Base-by-base conservation (phyloP, 2,329 filamentous ascomycete genomes). In the Neoscytalidium dimidiatum region DNA sequence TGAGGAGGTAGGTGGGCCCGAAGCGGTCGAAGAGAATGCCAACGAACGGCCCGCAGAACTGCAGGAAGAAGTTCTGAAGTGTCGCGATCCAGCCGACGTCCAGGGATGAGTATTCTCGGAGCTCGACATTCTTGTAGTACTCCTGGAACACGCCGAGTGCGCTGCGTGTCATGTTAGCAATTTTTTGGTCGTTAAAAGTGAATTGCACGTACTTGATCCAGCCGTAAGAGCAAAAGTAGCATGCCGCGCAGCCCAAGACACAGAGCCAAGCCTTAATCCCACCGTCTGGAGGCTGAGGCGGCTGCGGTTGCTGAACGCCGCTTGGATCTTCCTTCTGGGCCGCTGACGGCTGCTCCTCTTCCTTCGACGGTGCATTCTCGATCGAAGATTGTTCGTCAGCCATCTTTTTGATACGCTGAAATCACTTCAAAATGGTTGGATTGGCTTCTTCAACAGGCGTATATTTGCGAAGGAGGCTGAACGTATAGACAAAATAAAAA, bases 21-120 rank as follows among this genome's bases (percentile, higher is more conserved):
- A 86, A 85, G 64, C 80, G 84, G 70, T 92, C 90, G 68, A 84
- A 90, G 0, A 89, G 53, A 41, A 84, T 85, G 1, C 89, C 89
- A 21, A 88, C 82, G 8, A 91, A 69, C 0, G 87, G 86, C 0
- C 88, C 80, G 70, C 77, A 73, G 19, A 71, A 77, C 70, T 84
- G 83, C 79, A 89, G 81, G 68, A 82, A 72, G 67, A 81, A 82
- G 17, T 77, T 74, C 57, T 82, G 72, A 14, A 71, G 68, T 0
- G 80, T 80, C 1, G 79, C 71, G n/a, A 83, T 83, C 81, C 81
- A 83, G 8, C 80, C 71, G n/a, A 84, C 76, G 6, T 73, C 77
- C 5, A 74, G 77, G 0, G 79, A 67, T 1, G 76, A 74, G 57
- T 80, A 74, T 1, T 74, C 65, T 4, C 60, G 67, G 0, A 84